phyloP scores from a whole-genome alignment of 163 green algal species.

The Prototheca wickerhamii region DNA sequence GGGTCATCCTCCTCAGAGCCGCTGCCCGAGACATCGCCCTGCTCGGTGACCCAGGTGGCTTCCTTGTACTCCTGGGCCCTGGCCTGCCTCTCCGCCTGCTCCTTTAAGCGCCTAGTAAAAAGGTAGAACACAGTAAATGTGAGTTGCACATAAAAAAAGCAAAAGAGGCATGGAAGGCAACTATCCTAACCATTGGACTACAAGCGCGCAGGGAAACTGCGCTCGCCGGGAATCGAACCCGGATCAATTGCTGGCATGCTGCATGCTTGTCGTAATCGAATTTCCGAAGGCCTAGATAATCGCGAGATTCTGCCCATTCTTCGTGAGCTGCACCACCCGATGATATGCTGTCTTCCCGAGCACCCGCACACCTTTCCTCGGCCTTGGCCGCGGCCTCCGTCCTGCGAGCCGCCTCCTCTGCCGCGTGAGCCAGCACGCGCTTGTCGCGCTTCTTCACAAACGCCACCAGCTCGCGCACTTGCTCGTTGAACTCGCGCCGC shows the following conservation, averaged over 20 bases:
- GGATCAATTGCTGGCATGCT: constrained; percentile 6
- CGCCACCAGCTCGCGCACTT: constrained; percentile 71
- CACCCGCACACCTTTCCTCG: constrained; percentile 10
- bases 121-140: neutral
- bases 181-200: constrained; percentile 16
- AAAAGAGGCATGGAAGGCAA: constrained; percentile 11
- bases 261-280: neutral
- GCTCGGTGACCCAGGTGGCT: constrained; percentile 22
- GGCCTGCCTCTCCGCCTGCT: constrained; percentile 34
- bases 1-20: constrained; percentile 20
- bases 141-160: neutral
- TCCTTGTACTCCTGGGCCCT: constrained; percentile 47
- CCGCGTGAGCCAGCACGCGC: constrained; percentile 49
- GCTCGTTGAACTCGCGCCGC: constrained; percentile 74
- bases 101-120: constrained; percentile 11
- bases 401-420: constrained; percentile 22
- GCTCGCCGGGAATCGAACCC: constrained; percentile 10
- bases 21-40: constrained; percentile 9
- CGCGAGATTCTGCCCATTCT: neutral
- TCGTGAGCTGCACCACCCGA: too few species aligned
- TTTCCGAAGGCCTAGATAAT: neutral
- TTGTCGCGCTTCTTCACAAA: constrained; percentile 90
- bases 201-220: constrained; percentile 2
- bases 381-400: constrained; percentile 33
- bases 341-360: too few species aligned